Conservation (phyloP, 106 monocot species). For the Dioscorea zingiberensis region DNA sequence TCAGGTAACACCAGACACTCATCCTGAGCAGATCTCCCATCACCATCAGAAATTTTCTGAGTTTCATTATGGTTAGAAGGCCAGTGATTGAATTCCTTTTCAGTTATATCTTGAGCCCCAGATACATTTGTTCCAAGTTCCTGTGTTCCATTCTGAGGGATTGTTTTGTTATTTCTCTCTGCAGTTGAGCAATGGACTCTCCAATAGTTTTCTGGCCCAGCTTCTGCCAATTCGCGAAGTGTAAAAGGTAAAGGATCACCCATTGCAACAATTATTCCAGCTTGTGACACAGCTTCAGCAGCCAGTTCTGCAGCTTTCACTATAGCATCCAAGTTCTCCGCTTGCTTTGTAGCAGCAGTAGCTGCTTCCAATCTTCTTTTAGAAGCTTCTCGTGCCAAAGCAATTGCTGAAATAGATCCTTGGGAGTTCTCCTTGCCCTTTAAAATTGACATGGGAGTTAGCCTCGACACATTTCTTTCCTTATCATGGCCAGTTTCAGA, state of each 20-base stretch:
- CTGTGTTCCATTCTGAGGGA: conserved; percentile 7
- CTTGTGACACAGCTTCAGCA: conserved; percentile 88
- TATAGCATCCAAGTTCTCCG: conserved; percentile 89
- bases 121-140: conserved; percentile 1
- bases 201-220: conserved; percentile 70
- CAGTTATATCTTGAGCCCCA: conserved; percentile 10
- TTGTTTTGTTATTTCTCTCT: conserved; percentile 15
- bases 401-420: conserved; percentile 48
- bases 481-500: conserved; percentile 19
- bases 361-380: conserved; percentile 72
- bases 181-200: conserved; percentile 18
- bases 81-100: conserved; percentile 13
- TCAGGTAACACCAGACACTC: not conserved
- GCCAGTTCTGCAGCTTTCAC: conserved; percentile 92
- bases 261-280: conserved; percentile 74
- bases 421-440: conserved; percentile 46
- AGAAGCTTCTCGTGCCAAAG: conserved; percentile 59
- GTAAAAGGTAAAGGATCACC: conserved; percentile 87
- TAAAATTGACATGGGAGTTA: conserved; percentile 41
- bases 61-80: too few relatives aligned
- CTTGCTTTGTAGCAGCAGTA: conserved; percentile 79
- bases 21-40: too few relatives aligned
- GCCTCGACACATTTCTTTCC: conserved; percentile 23
- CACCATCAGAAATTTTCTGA: too few relatives aligned
- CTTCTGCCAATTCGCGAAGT: conserved; percentile 53